These are phyloP conservation scores for Collybia sp. DNA, from an alignment of 768 basidiomycete species.

Conservation along the genomic window DNA sequence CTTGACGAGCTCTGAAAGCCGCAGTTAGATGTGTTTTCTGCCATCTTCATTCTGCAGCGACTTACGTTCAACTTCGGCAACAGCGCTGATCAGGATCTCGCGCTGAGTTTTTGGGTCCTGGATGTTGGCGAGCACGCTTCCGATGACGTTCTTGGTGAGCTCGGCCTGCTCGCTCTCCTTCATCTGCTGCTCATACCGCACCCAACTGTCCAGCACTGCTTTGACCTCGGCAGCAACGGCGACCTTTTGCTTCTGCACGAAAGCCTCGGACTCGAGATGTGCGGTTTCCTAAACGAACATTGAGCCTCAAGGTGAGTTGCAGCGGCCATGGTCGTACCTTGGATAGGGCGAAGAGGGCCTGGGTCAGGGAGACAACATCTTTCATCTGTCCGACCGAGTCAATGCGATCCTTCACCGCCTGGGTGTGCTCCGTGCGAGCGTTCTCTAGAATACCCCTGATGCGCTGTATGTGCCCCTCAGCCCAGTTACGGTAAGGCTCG, in stretches of 20 bases:
- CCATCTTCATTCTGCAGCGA: slow-evolving; percentile 15
- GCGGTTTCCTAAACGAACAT: slow-evolving; percentile 72
- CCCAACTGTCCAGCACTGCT: slow-evolving; percentile 95
- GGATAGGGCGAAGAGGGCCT: slow-evolving; percentile 87
- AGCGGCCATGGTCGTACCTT: slow-evolving; percentile 51
- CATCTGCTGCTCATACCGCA: slow-evolving; percentile 92
- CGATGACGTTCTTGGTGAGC: slow-evolving; percentile 83
- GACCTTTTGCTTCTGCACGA: slow-evolving; percentile 87
- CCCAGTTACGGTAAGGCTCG: slow-evolving; percentile 92
- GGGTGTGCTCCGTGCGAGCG: slow-evolving; percentile 86
- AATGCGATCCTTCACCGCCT: slow-evolving; percentile 92
- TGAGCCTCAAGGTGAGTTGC: background rate
- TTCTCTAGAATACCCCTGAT: slow-evolving; percentile 78
- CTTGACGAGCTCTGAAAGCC: slow-evolving; percentile 76
- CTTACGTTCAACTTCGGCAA: slow-evolving; percentile 92
- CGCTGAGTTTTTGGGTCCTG: slow-evolving; percentile 87
- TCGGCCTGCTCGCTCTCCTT: slow-evolving; percentile 96
- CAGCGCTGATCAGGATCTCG: slow-evolving; percentile 74
- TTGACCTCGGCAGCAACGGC: slow-evolving; percentile 87
- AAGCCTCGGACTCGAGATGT: slow-evolving; percentile 81
- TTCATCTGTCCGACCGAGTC: slow-evolving; percentile 89
- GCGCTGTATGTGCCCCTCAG: slow-evolving; percentile 79
- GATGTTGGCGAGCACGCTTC: slow-evolving; percentile 79
- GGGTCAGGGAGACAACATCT: slow-evolving; percentile 89
- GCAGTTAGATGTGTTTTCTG: background rate